Conservation (phyloP, 208 protist genomes). For the Wallacemonas sp. region DNA sequence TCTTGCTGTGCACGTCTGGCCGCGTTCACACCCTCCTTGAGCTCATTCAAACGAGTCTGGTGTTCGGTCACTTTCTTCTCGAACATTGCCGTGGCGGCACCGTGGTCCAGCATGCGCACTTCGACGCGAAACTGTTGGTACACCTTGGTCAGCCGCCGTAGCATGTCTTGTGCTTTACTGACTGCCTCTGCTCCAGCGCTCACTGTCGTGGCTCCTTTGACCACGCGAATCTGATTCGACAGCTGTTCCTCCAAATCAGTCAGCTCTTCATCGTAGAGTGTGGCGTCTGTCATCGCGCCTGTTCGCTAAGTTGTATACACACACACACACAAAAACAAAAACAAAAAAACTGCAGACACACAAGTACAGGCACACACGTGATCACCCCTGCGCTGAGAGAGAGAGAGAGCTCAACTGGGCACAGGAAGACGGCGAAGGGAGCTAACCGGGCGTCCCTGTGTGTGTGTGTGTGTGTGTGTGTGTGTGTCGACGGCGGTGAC, state of each 20-base stretch:
- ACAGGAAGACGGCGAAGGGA: too few relatives aligned
- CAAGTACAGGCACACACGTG: too few relatives aligned
- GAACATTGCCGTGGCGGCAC: constrained; percentile 21
- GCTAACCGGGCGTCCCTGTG: too few relatives aligned
- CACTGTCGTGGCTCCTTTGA: neutral
- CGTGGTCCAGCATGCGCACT: constrained; percentile 49
- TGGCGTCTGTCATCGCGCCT: constrained; percentile 30
- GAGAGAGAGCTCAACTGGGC: too few relatives aligned
- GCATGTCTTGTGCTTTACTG: constrained; percentile 33
- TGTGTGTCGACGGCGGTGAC: too few relatives aligned
- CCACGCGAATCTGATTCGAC: constrained; percentile 6
- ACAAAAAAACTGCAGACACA: constrained; percentile 4
- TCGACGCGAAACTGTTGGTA: constrained; percentile 64
- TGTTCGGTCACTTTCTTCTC: constrained; percentile 22
- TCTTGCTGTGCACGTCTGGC: too few relatives aligned
- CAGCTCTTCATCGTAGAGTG: constrained; percentile 69
- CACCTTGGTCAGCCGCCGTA: constrained; percentile 37
- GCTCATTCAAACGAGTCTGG: constrained; percentile 17
- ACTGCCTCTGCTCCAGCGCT: constrained; percentile 13
- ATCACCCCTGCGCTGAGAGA: too few relatives aligned
- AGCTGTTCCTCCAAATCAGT: constrained; percentile 49
- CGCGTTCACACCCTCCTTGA: constrained; percentile 16
- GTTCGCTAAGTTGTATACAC: neutral
- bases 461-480: constrained; percentile 9
- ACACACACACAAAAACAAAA: constrained; percentile 10